Base-by-base conservation (phyloP, 2,329 filamentous ascomycete species). In the Phaeoacremonium minimum region DNA sequence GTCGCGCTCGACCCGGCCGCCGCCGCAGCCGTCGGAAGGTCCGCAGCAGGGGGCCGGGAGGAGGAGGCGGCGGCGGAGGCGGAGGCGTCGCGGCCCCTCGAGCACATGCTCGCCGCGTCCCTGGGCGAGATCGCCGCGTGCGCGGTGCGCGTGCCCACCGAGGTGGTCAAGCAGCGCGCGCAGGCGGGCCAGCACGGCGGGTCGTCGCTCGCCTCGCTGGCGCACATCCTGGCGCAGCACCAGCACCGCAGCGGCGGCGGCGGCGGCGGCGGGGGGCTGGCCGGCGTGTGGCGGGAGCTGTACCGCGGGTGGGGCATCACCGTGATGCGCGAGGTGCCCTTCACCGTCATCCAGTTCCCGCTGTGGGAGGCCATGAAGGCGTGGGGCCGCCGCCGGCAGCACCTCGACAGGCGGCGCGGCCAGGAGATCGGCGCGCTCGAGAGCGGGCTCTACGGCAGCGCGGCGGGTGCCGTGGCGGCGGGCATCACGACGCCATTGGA, bases 311-410 rank as follows among this genome's bases (percentile, higher is more conserved):
- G 89, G 75, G 77, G 80, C 14, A 89, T 97, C 49, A 98, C 93
- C 2, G 83, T 98, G 35, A 84, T 96, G 66, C 80, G 93, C 41
- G 93, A 98, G 69, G 90, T 98, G 43, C 93, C 93, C 4, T 98
- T 98, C 55, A 97, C 94, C 4, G 83, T 96, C 8, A 85, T 98
- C 45, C 93, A 98, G 63, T 98, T 98, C 58, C 93, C 93, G 31
- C 74, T 98, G 45, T 98, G 93, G 93, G 93, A 98, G 64, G 80
- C 75, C 5, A 77, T 97, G 73, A 97, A 96, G 73, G 70, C 71
- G 29, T 87, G 78, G 75, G 71, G 80, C 6, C 61, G 73, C 30
- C 51, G 64, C 28, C 59, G 68, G 32, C 56, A 66, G 31, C 33
- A 42, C n/a, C 45, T 42, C 7, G 41, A 42, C 1, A 42, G 44